These are phyloP conservation scores for Aspergillus eucalypticola DNA, from an alignment of 2,329 filamentous ascomycete genomes.

Conservation along the genomic window DNA sequence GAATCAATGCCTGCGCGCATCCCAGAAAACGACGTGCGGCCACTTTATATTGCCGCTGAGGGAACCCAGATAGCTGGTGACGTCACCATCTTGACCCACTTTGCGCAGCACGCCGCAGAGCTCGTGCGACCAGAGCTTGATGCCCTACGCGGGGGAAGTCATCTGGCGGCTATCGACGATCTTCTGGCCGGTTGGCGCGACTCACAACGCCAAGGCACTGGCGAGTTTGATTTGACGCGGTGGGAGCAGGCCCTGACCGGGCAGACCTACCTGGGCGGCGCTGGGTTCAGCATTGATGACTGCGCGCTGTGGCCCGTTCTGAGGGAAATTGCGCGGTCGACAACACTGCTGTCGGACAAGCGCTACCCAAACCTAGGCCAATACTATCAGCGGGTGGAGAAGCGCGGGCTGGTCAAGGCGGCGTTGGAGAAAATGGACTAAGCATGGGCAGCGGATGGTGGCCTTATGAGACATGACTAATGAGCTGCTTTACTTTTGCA, in stretches of 20 bases:
- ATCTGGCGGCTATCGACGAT: conserved; percentile 31
- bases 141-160: conserved; percentile 29
- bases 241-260: conserved; percentile 38
- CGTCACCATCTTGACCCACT: conserved; percentile 33
- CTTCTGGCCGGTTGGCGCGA: conserved; percentile 35
- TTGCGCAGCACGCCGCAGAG: conserved; percentile 27
- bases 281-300: conserved; percentile 43
- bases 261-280: conserved; percentile 38
- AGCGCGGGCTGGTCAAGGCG: conserved; percentile 38
- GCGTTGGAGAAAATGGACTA: conserved; percentile 28
- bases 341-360: conserved; percentile 23
- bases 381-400: conserved; percentile 43
- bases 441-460: background rate
- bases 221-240: conserved; percentile 12
- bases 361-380: conserved; percentile 34
- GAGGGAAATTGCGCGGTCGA: conserved; percentile 36
- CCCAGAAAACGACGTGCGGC: conserved; percentile 11
- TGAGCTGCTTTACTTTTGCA: background rate
- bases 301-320: conserved; percentile 48
- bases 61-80: conserved; percentile 33
- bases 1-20: background rate
- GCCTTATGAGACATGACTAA: background rate
- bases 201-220: conserved; percentile 13
- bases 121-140: conserved; percentile 29
- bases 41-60: conserved; percentile 32